phyloP scores from a whole-genome alignment of 495 filamentous ascomycete species.

The Neurospora sp. region DNA sequence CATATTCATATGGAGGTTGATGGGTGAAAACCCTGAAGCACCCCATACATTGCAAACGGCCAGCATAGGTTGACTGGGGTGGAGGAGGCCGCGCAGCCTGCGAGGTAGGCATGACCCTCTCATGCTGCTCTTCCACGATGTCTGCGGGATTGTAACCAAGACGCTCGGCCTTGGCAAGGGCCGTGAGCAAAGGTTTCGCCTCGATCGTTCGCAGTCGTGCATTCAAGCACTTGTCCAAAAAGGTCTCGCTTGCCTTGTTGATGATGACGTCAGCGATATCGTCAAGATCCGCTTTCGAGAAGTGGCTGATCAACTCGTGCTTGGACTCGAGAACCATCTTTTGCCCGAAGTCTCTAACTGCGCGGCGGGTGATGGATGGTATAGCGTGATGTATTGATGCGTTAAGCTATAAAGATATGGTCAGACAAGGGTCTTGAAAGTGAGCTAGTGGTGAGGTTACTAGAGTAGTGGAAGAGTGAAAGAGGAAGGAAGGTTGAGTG shows the following conservation, averaged over 20 bases:
- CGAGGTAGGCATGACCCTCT: constrained; percentile 19
- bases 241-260: constrained; percentile 31
- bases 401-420: constrained; percentile 27
- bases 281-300: constrained; percentile 26
- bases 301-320: constrained; percentile 29
- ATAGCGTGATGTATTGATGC: constrained; percentile 34
- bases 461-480: neutral
- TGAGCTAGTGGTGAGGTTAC: neutral
- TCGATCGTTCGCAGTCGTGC: constrained; percentile 37
- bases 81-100: constrained; percentile 2
- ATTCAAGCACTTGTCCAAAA: constrained; percentile 36
- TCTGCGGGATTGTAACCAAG: constrained; percentile 38
- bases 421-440: neutral
- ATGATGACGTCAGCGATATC: constrained; percentile 30
- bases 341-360: constrained; percentile 33
- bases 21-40: constrained; percentile 32
- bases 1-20: constrained; percentile 27
- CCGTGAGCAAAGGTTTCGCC: constrained; percentile 37
- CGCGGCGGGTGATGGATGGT: constrained; percentile 27
- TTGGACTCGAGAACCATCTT: constrained; percentile 35
- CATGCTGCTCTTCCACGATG: constrained; percentile 24
- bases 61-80: neutral
- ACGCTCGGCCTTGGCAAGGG: constrained; percentile 38
- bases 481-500: neutral
- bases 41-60: constrained; percentile 22